Evolutionary conservation across 192 early-diverging fungal species (phyloP), one percentile per base, ranked within the genome.

Genomic region (Funneliformis geosporum): DNA sequence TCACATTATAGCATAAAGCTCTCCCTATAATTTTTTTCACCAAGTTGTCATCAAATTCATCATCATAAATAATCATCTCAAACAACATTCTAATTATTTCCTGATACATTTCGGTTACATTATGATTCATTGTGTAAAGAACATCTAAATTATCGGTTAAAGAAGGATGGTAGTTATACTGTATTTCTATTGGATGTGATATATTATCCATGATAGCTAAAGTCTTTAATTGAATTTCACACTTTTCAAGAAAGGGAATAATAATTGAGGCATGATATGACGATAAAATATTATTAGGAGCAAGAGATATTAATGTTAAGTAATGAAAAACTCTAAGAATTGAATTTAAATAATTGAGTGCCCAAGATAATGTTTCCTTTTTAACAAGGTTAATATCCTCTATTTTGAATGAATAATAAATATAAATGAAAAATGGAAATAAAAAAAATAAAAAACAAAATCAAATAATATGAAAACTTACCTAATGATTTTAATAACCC

Each of bases 401-500:
- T 28, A 73, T 73, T 50, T 73, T 16, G 60, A 61, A 33, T 75
- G 8, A 25, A 10, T 46, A 33, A 16, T 60, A 61, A 60, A 60
- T 12, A 42, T 47, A 66, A 61, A 4, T 23, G 60, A 33, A 46
- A 33, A 47, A 47, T 60, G 14, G 11, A 62, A 77, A 38, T 61
- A 67, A 25, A 16, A 64, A 59, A 47, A 16, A 44, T 27, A 27
- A 40, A 8, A 23, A 69, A 42, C 33, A 62, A 8, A 23, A 69
- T 28, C 33, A 62, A 33, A 11, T 10, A 78, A 61, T 10, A 60
- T 46, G 1, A 46, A 67, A 12, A 73, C 79, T 43, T 84, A 86
- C 85, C 77, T 43, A 86, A 38, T 14, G 78, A 79, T 60, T 80
- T 81, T 28, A 86, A 61, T 43, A 81, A 27, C 0, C 79, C 81